Base-by-base conservation (phyloP, 352 stramenopile genomes). In the Globisporangium cederbergense region DNA sequence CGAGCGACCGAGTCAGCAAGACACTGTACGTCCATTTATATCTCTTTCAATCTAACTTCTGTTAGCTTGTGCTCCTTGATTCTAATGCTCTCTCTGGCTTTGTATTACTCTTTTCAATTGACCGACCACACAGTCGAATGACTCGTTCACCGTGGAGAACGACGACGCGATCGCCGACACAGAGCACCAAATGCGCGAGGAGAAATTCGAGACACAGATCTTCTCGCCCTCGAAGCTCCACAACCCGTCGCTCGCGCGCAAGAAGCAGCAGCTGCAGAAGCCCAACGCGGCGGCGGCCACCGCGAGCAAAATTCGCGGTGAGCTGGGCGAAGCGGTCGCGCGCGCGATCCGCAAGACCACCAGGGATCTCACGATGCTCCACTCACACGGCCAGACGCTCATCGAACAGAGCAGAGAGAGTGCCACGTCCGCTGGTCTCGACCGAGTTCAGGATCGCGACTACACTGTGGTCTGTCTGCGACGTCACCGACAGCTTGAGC, bases 91-190 rank as follows among this genome's bases (percentile, higher is more conserved):
- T 38, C 32, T 36, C 14, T 42, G 14, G 2, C 13, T 32, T 49
- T 53, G 4, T 6, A 13, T 42, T 30, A 32, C 42, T 16, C n/a
- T 16, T 38, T 32, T 30, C 36, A 25, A 25, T 0, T 42, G 7
- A 50, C 14, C n/a, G 43, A 38, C 13, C 16, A 6, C 8, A 22
- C 10, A 60, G 56, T 50, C 28, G 4, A 25, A 58, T 34, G 52
- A 58, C 4, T 50, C 56, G 42, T 38, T 57, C 14, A 25, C 43
- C 0, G 42, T 42, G 4, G 62, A 69, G 13, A 64, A 72, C 3
- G 58, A 71, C 34, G 83, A 91, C 51, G 65, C 66, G 16, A 91
- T 90, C 46, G 59, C 74, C 7, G 83, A 91, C 53, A 89, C 80
- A 20, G 79, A 78, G 47, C 67, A 76, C 51, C 74, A 91, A 28